Base-by-base conservation (phyloP, 108 stramenopile genomes). In the Nitzschia palea region DNA sequence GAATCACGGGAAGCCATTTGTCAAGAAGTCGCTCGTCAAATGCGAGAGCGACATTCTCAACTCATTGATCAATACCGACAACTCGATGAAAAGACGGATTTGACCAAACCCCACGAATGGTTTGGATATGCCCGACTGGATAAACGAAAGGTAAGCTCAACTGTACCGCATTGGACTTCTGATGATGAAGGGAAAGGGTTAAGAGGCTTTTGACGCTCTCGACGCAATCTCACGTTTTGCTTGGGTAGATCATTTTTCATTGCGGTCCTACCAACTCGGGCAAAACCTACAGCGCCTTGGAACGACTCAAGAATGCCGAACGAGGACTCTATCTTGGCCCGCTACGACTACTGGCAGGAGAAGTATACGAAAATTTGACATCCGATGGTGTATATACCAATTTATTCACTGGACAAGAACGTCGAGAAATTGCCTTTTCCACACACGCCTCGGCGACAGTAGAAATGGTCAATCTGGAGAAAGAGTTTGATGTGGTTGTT, bases 251-350 rank as follows among this genome's bases (percentile, higher is more conserved):
- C 50, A 82, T 93, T 31, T 93, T 88, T 74, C 97, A 98, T 78
- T 90, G 78, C 15, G 96, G 95, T 8, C 97, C 96, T 0, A 98
- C 97, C 12, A 98, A 97, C 74, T 88, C 86, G 44, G 97, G 97
- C 3, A 97, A 98, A 66, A 98, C 97, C 22, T 96, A 98, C 68
- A 64, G 77, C 30, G 97, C 97, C 1, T 68, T 98, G 30, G 70
- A 90, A 63, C 79, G 90, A 28, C 82, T 98, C 31, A 85, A 84
- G 62, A 57, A 78, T 20, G 96, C 89, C 29, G 71, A 84, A 31
- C 64, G 73, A 32, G 97, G 97, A 22, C 59, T 98, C 56, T 98
- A 97, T 69, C 67, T 88, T 27, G 95, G 95, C n/a, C 97, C 97
- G 9, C 74, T 98, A 14, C 91, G 97, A n/a, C 75, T 98, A 32